phyloP scores from a whole-genome alignment of 2,329 filamentous ascomycete species.

The Diplodia corticola region DNA sequence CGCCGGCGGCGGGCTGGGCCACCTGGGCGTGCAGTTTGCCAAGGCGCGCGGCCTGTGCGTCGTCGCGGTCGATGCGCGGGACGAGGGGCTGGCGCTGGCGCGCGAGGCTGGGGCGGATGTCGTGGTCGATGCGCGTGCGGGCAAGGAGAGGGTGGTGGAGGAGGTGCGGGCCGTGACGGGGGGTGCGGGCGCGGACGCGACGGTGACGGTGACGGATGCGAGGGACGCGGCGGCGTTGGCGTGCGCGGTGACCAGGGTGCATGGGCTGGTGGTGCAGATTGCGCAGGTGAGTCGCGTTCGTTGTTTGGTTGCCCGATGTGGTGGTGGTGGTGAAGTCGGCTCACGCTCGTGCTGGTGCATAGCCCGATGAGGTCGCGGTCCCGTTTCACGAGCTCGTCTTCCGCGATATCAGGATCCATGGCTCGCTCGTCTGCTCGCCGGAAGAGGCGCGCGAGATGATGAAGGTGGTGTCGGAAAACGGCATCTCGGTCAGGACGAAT shows the following conservation, averaged over 20 bases:
- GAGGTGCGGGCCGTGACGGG: conserved; percentile 51
- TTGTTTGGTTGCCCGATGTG: too few species aligned
- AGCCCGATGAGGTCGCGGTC: conserved; percentile 41
- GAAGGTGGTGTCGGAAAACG: conserved; percentile 47
- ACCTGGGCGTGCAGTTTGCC: conserved; percentile 55
- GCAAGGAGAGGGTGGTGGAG: conserved; percentile 50
- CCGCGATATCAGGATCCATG: conserved; percentile 54
- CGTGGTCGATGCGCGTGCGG: conserved; percentile 54
- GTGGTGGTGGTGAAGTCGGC: not conserved
- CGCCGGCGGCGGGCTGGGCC: conserved; percentile 43
- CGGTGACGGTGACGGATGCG: conserved; percentile 58
- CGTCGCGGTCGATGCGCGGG: conserved; percentile 56
- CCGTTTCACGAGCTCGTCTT: conserved; percentile 54
- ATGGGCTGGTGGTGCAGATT: conserved; percentile 60
- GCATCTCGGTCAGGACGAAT: conserved; percentile 54
- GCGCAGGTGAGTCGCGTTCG: conserved; percentile 48
- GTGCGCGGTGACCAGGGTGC: conserved; percentile 60
- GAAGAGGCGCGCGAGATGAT: conserved; percentile 52
- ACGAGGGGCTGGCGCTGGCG: conserved; percentile 54
- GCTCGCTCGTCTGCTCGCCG: conserved; percentile 47
- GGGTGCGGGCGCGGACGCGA: conserved; percentile 53
- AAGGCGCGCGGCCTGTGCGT: conserved; percentile 53
- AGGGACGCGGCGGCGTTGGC: conserved; percentile 51
- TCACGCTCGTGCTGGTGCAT: not conserved
- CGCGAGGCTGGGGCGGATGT: conserved; percentile 52